These are phyloP conservation scores for Fusarium cicatricum DNA, from an alignment of 2,329 filamentous ascomycete genomes.

Conservation along the genomic window DNA sequence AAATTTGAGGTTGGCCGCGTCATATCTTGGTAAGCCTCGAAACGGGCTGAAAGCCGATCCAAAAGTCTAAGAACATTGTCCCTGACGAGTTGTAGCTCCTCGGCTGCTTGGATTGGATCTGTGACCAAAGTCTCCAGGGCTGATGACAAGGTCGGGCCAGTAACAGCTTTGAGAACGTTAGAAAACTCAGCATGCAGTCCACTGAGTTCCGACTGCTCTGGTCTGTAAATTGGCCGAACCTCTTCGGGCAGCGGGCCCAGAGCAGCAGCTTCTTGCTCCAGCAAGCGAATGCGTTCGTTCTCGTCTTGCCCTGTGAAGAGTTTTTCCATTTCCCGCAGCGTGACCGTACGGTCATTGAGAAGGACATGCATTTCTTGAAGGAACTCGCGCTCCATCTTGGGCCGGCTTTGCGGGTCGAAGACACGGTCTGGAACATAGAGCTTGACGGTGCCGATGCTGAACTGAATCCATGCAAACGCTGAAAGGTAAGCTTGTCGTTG, in stretches of 20 bases:
- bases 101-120: slow-evolving; percentile 30
- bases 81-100: slow-evolving; percentile 59
- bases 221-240: slow-evolving; percentile 74
- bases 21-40: slow-evolving; percentile 85
- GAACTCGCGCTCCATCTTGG: slow-evolving; percentile 70
- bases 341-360: slow-evolving; percentile 64
- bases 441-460: slow-evolving; percentile 76
- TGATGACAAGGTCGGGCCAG: slow-evolving; percentile 56
- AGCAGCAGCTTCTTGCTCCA: slow-evolving; percentile 67
- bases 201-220: slow-evolving; percentile 70
- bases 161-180: slow-evolving; percentile 73
- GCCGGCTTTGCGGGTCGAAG: slow-evolving; percentile 79
- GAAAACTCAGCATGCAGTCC: slow-evolving; percentile 84
- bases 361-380: slow-evolving; percentile 62
- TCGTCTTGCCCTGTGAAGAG: slow-evolving; percentile 72
- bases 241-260: slow-evolving; percentile 73
- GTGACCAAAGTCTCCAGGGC: slow-evolving; percentile 42
- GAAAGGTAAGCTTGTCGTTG: slow-evolving; percentile 44
- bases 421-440: slow-evolving; percentile 87
- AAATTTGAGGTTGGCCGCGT: slow-evolving; percentile 80
- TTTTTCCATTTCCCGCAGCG: slow-evolving; percentile 71
- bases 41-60: slow-evolving; percentile 72
- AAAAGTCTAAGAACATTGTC: slow-evolving; percentile 73
- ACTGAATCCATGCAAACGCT: slow-evolving; percentile 74
- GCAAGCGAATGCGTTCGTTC: slow-evolving; percentile 70